A percentile compares a stretch with the other conserved stretches of the same genome.
phyloP scores from a whole-genome alignment of 495 filamentous ascomycete genomes.

The Hypomontagnella submonticulosa region DNA sequence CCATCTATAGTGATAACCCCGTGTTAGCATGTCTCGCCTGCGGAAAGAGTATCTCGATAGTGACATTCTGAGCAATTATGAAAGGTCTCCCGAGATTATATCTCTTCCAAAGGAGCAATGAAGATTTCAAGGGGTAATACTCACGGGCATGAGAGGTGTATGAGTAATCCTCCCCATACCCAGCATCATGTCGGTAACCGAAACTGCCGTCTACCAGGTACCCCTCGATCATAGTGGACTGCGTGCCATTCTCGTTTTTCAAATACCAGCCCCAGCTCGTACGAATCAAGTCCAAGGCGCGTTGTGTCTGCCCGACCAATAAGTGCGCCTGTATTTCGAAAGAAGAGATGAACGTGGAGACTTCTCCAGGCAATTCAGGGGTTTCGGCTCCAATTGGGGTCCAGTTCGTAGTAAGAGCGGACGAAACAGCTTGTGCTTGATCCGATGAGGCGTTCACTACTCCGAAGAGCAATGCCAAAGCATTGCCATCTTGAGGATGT shows the following conservation, averaged over 20 bases:
- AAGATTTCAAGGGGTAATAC: conserved; percentile 2
- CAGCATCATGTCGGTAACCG: conserved; percentile 66
- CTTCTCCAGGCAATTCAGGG: conserved; percentile 67
- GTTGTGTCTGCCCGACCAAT: conserved; percentile 58
- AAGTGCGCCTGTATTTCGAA: conserved; percentile 74
- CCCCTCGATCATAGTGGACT: conserved; percentile 72
- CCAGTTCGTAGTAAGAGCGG: conserved; percentile 64
- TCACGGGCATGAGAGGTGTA: conserved; percentile 66
- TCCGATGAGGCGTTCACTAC: conserved; percentile 45
- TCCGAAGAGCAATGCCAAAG: conserved; percentile 57
- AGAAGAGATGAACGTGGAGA: conserved; percentile 72
- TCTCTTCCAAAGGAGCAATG: neutral
- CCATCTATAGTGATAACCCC: conserved; percentile 51
- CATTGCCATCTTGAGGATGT: conserved; percentile 65
- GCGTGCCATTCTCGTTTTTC: conserved; percentile 68
- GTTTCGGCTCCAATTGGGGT: conserved; percentile 68
- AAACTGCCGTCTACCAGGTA: conserved; percentile 68
- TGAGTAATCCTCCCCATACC: conserved; percentile 61
- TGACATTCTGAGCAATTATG: neutral
- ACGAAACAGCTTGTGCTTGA: conserved; percentile 54
- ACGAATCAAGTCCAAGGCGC: conserved; percentile 69
- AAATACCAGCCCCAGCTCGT: conserved; percentile 73
- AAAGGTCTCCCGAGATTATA: too few relatives aligned
- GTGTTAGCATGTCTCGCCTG: conserved; percentile 3
- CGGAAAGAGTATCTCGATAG: neutral